Evolutionary conservation across 1,284 basidiomycete genomes (phyloP), one percentile per base, ranked within the genome.

Genomic region (Violaceomyces palustris): DNA sequence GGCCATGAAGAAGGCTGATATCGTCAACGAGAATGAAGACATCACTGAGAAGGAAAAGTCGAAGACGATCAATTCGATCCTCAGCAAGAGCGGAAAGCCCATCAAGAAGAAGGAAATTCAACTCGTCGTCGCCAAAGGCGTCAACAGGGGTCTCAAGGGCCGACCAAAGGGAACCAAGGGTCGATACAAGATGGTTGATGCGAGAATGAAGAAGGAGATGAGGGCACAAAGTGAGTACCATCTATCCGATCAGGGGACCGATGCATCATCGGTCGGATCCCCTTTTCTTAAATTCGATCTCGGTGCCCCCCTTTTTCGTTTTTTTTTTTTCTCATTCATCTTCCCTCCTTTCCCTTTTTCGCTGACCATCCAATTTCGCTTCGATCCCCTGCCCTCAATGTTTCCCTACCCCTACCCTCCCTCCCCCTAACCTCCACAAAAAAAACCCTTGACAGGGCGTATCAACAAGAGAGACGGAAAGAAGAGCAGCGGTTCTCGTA

Each of bases 1-100:
- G 75, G 89, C 89, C 12, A 84, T 90, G 81, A 91, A 88, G 77
- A 97, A 94, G 77, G 94, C 93, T 2, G 92, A 97, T 69, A 89
- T 88, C 43, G 84, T 98, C 51, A 91, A 90, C 74, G 83, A 87
- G 52, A 88, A 87, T 15, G 79, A 83, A 14, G 86, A 88, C 22
- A 52, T 72, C 23, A 41, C 63, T 10, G 93, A 98, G 76, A 81
- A 84, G 48, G 93, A 97, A 72, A 97, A 97, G 76, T 90, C 93
- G 6, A 82, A 83, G 56, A 87, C 88, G 72, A 92, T 99, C 46
- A 85, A 88, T 69, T 93, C 92, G 74, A 75, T 97, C 25, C 86
- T 99, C 80, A 80, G 80, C 28, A 81, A 80, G 45, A 81, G 80
- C 40, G 79, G 79, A 53, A 74, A 74, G 50, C 42, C 45, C 30